Conservation (phyloP, 116 monocot genomes). For the Cymodocea nodosa region DNA sequence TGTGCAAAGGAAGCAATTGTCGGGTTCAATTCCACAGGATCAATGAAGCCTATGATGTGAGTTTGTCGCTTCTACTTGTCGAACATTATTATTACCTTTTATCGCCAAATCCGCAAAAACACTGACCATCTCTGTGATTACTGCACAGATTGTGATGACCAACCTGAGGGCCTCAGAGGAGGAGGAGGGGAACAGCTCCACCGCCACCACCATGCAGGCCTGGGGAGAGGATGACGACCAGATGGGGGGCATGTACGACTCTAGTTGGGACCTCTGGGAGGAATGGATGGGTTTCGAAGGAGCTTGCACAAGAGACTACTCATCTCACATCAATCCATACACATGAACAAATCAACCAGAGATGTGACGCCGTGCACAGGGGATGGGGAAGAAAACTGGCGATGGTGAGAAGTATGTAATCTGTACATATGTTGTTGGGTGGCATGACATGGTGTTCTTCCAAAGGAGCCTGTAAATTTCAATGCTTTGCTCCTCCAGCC, state of each 20-base stretch:
- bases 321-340: slow-evolving; percentile 67
- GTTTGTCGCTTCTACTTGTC: not conserved
- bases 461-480: not conserved
- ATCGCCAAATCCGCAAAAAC: not conserved
- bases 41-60: slow-evolving; percentile 84
- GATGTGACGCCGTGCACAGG: not conserved
- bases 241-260: slow-evolving; percentile 39
- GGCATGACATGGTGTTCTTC: too few species aligned
- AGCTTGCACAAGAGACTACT: slow-evolving; percentile 50
- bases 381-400: not conserved
- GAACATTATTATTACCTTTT: not conserved
- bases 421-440: not conserved
- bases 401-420: not conserved
- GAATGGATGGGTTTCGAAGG: slow-evolving; percentile 87
- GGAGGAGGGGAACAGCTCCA: slow-evolving; percentile 11
- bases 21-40: slow-evolving; percentile 68
- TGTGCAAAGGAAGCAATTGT: slow-evolving; percentile 75
- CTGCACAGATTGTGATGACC: slow-evolving; percentile 48
- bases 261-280: slow-evolving; percentile 70
- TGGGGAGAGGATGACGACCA: slow-evolving; percentile 7
- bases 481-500: not conserved
- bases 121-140: not conserved
- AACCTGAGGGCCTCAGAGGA: slow-evolving; percentile 28
- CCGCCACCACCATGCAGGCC: too few species aligned
- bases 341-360: slow-evolving; percentile 13